Evolutionary conservation across 2,329 filamentous ascomycete species (phyloP).

Genomic region (Arachnomyces sp.): DNA sequence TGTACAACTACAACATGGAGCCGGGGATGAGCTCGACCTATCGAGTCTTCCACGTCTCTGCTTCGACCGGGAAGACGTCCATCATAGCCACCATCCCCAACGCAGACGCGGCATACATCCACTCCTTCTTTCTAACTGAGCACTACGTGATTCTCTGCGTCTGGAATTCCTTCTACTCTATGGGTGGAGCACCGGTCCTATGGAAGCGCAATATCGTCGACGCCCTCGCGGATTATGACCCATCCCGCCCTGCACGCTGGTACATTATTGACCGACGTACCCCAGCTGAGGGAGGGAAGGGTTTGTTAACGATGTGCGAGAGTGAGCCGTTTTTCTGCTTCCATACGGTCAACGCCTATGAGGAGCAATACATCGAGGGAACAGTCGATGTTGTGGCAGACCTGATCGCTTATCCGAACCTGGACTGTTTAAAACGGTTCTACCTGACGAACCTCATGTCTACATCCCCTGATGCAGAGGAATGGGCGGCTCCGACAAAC

Average conservation of each 20-base stretch:
- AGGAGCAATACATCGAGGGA: conserved; percentile 42
- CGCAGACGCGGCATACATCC: conserved; percentile 61
- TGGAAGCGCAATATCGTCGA: conserved; percentile 62
- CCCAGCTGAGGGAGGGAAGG: conserved; percentile 40
- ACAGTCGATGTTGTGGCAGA: conserved; percentile 56
- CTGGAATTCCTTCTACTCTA: conserved; percentile 55
- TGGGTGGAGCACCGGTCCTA: conserved; percentile 51
- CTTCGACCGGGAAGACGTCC: conserved; percentile 55
- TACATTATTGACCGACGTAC: conserved; percentile 59
- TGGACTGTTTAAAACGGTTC: conserved; percentile 56
- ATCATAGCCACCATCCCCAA: conserved; percentile 60
- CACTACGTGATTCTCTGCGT: conserved; percentile 66
- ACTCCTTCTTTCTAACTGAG: conserved; percentile 67
- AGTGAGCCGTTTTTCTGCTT: conserved; percentile 67
- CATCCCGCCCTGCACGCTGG: conserved; percentile 54
- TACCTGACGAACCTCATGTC: conserved; percentile 63
- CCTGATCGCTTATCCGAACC: conserved; percentile 53
- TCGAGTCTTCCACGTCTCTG: conserved; percentile 59
- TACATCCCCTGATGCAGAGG: conserved; percentile 41
- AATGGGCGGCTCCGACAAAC: conserved; percentile 34
- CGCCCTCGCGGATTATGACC: conserved; percentile 56
- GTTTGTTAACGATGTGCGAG: conserved; percentile 61
- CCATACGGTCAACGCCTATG: conserved; percentile 70
- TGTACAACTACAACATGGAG: conserved; percentile 75
- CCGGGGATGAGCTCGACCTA: conserved; percentile 53